Evolutionary conservation across 805 yeast genomes (phyloP).

Genomic region (Wickerhamiella parazyma): DNA sequence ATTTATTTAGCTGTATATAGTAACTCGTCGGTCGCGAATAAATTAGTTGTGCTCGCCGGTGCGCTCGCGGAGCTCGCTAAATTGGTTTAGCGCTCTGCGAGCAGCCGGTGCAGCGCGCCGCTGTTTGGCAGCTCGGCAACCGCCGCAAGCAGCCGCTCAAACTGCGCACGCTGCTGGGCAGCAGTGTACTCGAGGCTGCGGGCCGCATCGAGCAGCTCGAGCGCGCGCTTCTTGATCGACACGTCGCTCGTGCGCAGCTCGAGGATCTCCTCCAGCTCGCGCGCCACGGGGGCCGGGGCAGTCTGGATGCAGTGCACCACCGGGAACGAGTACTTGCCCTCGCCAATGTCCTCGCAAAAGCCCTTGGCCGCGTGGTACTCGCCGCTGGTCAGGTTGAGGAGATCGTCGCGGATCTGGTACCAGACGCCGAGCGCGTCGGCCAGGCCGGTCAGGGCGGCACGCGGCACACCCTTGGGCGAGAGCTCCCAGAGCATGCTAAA

Average conservation of each 20-base stretch:
- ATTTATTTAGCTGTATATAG: background rate
- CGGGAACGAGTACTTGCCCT: conserved; percentile 82
- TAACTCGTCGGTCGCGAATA: background rate
- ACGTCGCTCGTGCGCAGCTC: conserved; percentile 38
- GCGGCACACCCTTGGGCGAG: conserved; percentile 12
- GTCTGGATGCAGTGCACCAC: conserved; percentile 49
- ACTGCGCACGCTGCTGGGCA: too few species aligned
- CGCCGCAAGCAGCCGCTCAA: background rate
- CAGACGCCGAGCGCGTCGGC: conserved; percentile 69
- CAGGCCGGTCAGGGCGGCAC: conserved; percentile 35
- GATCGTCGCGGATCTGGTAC: conserved; percentile 80
- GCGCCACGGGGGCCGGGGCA: conserved; percentile 22
- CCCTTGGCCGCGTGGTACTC: conserved; percentile 53
- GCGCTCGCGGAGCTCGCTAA: too few species aligned
- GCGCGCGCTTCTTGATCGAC: conserved; percentile 37
- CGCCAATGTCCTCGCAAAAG: conserved; percentile 71
- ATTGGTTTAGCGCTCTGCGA: too few species aligned
- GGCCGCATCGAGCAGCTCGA: conserved; percentile 32
- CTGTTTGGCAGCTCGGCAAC: background rate
- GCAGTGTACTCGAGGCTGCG: conserved; percentile 34
- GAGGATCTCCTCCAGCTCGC: conserved; percentile 31
- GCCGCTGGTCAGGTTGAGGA: conserved; percentile 47
- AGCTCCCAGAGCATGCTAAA: conserved; percentile 43
- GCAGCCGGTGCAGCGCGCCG: too few species aligned
- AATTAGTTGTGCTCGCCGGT: too few species aligned